Evolutionary conservation across 176 grass and related monocot species (phyloP).

Genomic region (Echinochloa phyllopogon): DNA sequence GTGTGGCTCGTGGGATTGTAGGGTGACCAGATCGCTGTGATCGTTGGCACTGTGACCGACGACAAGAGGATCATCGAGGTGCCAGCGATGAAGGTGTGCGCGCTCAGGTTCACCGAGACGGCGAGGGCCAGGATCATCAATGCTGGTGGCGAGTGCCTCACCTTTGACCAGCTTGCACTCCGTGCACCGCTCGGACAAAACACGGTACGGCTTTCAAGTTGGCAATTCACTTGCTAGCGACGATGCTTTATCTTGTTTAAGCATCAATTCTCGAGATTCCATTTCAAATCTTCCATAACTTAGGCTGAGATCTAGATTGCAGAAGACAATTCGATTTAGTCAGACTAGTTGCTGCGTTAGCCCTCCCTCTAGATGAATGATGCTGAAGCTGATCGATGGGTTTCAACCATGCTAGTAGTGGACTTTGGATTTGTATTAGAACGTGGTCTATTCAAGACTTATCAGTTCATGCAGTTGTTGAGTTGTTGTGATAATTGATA

Average conservation of each 20-base stretch:
- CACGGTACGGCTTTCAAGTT: slow-evolving; percentile 44
- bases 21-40: slow-evolving; percentile 69
- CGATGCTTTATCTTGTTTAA: neutral
- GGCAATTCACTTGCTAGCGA: neutral
- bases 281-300: neutral
- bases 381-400: neutral
- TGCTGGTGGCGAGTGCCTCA: slow-evolving; percentile 76
- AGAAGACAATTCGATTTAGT: neutral
- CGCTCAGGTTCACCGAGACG: slow-evolving; percentile 83
- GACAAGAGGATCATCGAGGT: slow-evolving; percentile 80
- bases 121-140: slow-evolving; percentile 75
- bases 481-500: neutral
- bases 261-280: neutral
- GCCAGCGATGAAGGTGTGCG: slow-evolving; percentile 74
- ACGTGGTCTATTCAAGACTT: neutral
- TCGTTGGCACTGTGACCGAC: slow-evolving; percentile 83
- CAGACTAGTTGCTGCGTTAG: neutral
- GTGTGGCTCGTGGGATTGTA: slow-evolving; percentile 12
- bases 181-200: slow-evolving; percentile 69
- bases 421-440: neutral
- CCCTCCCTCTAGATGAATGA: neutral
- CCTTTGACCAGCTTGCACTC: slow-evolving; percentile 83
- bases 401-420: neutral
- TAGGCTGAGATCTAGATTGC: neutral
- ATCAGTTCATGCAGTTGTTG: neutral